Conservation (phyloP, 2,329 filamentous ascomycete genomes). For the Paradendryphiella salina region DNA sequence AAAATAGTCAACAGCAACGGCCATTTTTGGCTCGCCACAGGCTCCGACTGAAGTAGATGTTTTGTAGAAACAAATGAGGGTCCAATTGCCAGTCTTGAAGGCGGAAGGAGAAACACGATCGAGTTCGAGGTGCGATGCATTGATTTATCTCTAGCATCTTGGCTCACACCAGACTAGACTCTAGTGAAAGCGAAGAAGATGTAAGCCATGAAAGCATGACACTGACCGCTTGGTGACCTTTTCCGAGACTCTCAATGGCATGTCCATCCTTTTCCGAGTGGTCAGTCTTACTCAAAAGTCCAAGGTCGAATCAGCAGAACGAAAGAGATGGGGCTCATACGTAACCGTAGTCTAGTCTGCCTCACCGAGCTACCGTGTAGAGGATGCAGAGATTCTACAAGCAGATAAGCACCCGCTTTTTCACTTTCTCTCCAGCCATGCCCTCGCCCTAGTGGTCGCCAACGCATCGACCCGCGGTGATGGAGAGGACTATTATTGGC, state of each 20-base stretch:
- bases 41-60: too few species aligned
- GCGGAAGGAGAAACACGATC: too few species aligned
- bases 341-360: neutral
- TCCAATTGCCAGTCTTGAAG: too few species aligned
- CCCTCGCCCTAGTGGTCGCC: neutral
- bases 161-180: neutral
- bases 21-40: too few species aligned
- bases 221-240: neutral
- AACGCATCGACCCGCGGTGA: neutral
- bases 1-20: too few species aligned
- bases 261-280: neutral
- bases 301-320: too few species aligned
- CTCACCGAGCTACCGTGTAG: neutral
- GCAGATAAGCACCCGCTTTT: neutral
- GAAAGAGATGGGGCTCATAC: too few species aligned
- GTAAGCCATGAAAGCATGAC: neutral
- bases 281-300: neutral
- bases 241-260: neutral
- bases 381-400: neutral
- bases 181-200: neutral
- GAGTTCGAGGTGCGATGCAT: neutral
- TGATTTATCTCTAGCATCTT: neutral
- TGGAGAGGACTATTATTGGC: neutral
- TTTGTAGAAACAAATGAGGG: too few species aligned
- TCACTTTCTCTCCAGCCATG: neutral